Evolutionary conservation across 2,329 filamentous ascomycete species (phyloP).

Genomic region (Ciborinia camelliae): DNA sequence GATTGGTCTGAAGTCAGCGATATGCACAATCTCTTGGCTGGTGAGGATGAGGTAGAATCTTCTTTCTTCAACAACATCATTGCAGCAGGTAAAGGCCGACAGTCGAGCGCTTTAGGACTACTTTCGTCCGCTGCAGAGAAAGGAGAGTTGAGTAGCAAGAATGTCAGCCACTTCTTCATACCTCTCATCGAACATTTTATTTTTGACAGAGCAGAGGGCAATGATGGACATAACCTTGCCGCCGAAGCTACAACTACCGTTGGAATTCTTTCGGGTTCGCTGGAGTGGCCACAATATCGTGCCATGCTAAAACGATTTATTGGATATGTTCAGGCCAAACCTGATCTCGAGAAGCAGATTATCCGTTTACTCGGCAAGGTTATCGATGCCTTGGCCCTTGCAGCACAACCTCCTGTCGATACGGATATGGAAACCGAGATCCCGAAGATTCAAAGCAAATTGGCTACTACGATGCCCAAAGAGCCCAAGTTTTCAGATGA

Average conservation of each 20-base stretch:
- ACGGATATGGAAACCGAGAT: slow-evolving; percentile 39
- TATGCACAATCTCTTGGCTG: slow-evolving; percentile 66
- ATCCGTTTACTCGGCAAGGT: slow-evolving; percentile 78
- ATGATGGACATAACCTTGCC: slow-evolving; percentile 79
- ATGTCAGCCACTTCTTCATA: slow-evolving; percentile 82
- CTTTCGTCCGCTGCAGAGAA: slow-evolving; percentile 65
- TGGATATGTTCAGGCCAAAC: slow-evolving; percentile 74
- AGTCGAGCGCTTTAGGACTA: slow-evolving; percentile 77
- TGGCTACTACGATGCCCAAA: slow-evolving; percentile 65
- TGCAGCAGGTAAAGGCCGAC: slow-evolving; percentile 82
- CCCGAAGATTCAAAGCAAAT: slow-evolving; percentile 38
- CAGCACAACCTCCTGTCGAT: slow-evolving; percentile 40
- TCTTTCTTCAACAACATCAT: slow-evolving; percentile 93
- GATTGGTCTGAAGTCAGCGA: slow-evolving; percentile 70
- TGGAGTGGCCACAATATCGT: slow-evolving; percentile 90
- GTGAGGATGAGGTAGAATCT: slow-evolving; percentile 54
- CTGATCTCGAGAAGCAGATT: slow-evolving; percentile 80
- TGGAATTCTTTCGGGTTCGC: slow-evolving; percentile 65
- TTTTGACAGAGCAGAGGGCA: slow-evolving; percentile 70
- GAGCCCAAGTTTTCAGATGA: slow-evolving; percentile 67
- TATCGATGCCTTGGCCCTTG: slow-evolving; percentile 68
- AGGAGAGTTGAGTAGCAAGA: slow-evolving; percentile 66
- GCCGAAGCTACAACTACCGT: slow-evolving; percentile 84
- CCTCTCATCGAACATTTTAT: slow-evolving; percentile 93
- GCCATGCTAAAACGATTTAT: slow-evolving; percentile 81